A percentile compares a stretch with the other conserved stretches of the same genome.
These are phyloP conservation scores for Solanum etuberosum DNA, from an alignment of 257 asterid genomes.

Conservation along the genomic window DNA sequence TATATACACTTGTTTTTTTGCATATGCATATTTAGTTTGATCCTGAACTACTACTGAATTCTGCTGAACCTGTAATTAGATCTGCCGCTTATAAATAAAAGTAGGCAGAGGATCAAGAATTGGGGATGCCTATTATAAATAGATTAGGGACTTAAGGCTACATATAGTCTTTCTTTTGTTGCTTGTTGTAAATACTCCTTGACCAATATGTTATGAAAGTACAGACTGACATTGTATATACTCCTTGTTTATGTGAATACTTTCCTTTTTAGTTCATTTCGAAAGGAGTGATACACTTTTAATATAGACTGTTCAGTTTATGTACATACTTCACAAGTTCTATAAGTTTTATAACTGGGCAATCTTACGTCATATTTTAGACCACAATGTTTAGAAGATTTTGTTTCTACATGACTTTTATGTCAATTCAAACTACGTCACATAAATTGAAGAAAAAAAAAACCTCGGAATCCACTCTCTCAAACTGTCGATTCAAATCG, in stretches of 20 bases:
- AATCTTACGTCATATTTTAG: not conserved
- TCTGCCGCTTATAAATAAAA: not conserved
- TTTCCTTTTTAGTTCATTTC: not conserved
- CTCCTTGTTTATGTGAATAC: not conserved
- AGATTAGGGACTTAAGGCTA: not conserved
- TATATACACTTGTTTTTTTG: not conserved
- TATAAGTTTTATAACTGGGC: not conserved
- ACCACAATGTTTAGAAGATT: not conserved
- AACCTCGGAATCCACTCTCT: not conserved
- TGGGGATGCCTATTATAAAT: constrained; percentile 6
- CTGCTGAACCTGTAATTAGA: not conserved
- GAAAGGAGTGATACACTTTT: not conserved
- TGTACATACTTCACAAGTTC: not conserved
- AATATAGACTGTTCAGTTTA: not conserved
- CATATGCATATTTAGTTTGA: not conserved
- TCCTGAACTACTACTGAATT: not conserved
- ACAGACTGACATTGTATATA: not conserved
- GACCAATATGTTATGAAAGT: not conserved
- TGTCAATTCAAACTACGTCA: not conserved
- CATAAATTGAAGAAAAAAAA: not conserved
- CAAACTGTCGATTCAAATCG: not conserved
- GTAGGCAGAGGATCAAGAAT: constrained; percentile 32
- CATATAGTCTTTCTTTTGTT: not conserved
- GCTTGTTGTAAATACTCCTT: not conserved
- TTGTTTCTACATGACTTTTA: not conserved